phyloP scores from a whole-genome alignment of 225 moss, liverwort and hornwort species.

The Rhytidiadelphus loreus region DNA sequence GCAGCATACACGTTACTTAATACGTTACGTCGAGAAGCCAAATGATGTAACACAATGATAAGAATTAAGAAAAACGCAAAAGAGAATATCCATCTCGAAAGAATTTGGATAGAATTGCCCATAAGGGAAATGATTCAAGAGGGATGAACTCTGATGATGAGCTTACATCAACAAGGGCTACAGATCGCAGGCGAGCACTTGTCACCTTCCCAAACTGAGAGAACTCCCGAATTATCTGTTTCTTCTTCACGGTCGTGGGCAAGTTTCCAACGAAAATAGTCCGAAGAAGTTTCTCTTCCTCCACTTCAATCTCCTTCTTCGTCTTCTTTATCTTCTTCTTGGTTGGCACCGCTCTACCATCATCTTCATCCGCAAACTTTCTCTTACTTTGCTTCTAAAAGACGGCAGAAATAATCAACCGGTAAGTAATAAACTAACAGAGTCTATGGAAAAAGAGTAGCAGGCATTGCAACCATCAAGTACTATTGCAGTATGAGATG shows the following conservation, averaged over 20 bases:
- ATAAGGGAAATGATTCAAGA: not conserved
- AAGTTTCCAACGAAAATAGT: slow-evolving; percentile 91
- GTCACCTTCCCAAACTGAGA: slow-evolving; percentile 78
- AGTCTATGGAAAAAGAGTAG: not conserved
- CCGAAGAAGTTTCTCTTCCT: slow-evolving; percentile 55
- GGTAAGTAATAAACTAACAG: not conserved
- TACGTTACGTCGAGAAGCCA: not conserved
- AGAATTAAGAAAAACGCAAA: not conserved
- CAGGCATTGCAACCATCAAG: not conserved
- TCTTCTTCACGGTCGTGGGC: slow-evolving; percentile 58
- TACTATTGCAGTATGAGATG: not conserved
- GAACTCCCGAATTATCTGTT: slow-evolving; percentile 68
- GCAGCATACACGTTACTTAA: not conserved
- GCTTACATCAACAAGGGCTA: slow-evolving; percentile 88
- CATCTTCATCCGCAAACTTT: slow-evolving; percentile 44
- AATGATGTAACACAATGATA: not conserved
- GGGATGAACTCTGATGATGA: not conserved
- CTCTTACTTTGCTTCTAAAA: slow-evolving; percentile 48
- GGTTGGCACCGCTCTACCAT: slow-evolving; percentile 2
- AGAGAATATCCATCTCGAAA: not conserved
- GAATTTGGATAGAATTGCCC: not conserved
- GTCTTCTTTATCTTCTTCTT: slow-evolving; percentile 51
- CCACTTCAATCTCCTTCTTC: slow-evolving; percentile 35
- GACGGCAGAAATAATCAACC: not conserved
- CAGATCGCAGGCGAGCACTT: slow-evolving; percentile 72